Evolutionary conservation across 208 protist species (phyloP), one percentile per base, ranked within the genome.

Genomic region (Sergeia podlipaevii): DNA sequence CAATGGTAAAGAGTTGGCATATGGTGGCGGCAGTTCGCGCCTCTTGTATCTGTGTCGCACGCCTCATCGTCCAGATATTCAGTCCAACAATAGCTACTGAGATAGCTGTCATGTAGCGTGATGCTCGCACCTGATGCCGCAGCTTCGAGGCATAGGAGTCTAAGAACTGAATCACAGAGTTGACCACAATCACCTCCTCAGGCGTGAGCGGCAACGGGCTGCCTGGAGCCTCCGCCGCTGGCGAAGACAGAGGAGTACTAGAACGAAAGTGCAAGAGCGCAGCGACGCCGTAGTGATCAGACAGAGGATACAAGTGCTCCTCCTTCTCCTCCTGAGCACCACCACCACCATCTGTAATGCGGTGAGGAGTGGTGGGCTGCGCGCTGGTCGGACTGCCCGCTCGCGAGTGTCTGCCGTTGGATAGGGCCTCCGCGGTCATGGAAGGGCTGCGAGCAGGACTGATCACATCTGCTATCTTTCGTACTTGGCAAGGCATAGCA

Each of bases 241-340:
- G 15, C 65, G 59, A 21, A 43, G 5, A 33, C 42, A 17, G 11
- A 21, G 18, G 7, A 30, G 24, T 1, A 23, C 27, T 18, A 2
- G 1, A 17, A 36, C 28, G 18, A 23, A 89, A 54, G 8, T 45
- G 43, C n/a, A 95, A 68, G 17, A 73, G 41, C 11, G 74, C 73
- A 6, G 83, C 83, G n/a, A 95, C 87, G 13, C 87, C 87, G 57
- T 83, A 95, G 78, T 95, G 87, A 47, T 95, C 87, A 1, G 87
- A 95, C 13, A 95, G 44, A 6, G 87, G 78, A 42, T 75, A 89
- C 32, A 59, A 32, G 17, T 59, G 36, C 4, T 45, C 20, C 33
- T 21, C 33, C 27, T n/a, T 4, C 6, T 3, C 20, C 28, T 30
- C 21, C 1, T 13, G n/a, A n/a, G 34, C 34, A 38, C 34, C 18